Evolutionary conservation across 805 yeast species (phyloP), one percentile per base, ranked within the genome.

Genomic region (Lachancea nothofagi): DNA sequence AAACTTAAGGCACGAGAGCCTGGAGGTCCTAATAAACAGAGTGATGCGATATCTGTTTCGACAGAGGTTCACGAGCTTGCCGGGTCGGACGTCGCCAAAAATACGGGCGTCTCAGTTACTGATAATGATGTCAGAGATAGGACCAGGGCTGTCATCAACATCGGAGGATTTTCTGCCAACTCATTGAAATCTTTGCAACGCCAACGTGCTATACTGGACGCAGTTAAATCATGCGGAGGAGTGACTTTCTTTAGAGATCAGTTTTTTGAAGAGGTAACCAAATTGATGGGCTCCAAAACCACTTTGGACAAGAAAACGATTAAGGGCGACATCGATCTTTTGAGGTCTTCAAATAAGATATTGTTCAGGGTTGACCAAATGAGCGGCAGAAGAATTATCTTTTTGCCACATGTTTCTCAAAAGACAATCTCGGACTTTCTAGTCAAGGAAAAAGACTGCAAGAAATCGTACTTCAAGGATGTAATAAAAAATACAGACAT

Each of bases 281-380:
- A 62, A 3, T 48, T 45, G 13, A 46, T 72, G 46, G 70, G 70
- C 0, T 65, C 72, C 10, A 57, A 57, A 1, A 64, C 62, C 3
- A 36, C 52, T 7, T 33, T 78, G 13, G 89, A 82, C 48, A 69
- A 74, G 24, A 71, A 69, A 38, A 82, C 89, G 0, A 50, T 75
- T 9, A 50, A 54, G 5, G 67, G 71, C 5, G 81, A 75, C 46
- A 61, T 74, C 0, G 46, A 49, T 1, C 36, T 51, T 25, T 45
- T 61, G 50, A 42, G 53, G 3, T 36, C 54, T 28, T 45, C 47
- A 32, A 42, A 46, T 5, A 57, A 54, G 42, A 25, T 60, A n/a
- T 28, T 38, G 2, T 38, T 52, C 5, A 36, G 43, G 22, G 31
- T 40, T 4, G 61, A 57, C 27, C 48, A 49, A 2, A 33, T 23